These are phyloP conservation scores for Tetragonia tetragonoides DNA, from an alignment of 148 eudicot species.

Conservation along the genomic window DNA sequence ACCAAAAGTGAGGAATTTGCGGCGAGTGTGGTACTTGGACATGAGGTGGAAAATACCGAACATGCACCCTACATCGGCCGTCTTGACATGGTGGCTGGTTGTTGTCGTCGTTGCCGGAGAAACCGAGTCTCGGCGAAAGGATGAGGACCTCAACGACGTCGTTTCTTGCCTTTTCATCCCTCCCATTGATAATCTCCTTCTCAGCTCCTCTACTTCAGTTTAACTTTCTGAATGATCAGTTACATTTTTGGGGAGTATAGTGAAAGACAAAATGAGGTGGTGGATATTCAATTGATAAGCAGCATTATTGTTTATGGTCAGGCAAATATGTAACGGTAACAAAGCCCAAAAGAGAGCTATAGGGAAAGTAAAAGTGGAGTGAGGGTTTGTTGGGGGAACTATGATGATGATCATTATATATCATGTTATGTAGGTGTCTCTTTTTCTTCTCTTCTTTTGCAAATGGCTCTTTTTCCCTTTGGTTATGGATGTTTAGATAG, in stretches of 20 bases:
- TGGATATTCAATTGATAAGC: not conserved
- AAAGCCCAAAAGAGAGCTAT: constrained; percentile 7
- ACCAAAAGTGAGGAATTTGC: constrained; percentile 71
- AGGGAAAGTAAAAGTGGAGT: constrained; percentile 4
- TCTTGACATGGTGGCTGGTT: constrained; percentile 28
- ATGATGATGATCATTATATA: constrained; percentile 13
- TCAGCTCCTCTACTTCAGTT: too few relatives aligned
- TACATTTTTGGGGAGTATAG: not conserved
- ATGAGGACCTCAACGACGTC: constrained; percentile 27
- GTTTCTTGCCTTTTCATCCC: constrained; percentile 18
- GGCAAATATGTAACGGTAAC: constrained; percentile 27
- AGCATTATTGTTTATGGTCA: not conserved
- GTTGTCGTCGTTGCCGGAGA: constrained; percentile 26
- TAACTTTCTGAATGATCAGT: not conserved
- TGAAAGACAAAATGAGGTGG: not conserved
- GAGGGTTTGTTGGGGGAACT: not conserved
- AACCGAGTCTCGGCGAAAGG: constrained; percentile 31
- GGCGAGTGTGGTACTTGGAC: constrained; percentile 57
- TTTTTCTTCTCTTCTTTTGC: constrained; percentile 8
- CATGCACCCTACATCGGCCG: constrained; percentile 62
- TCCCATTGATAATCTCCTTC: constrained; percentile 4
- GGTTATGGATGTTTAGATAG: not conserved
- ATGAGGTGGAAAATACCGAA: constrained; percentile 62
- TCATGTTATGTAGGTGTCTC: not conserved
- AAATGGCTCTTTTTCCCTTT: not conserved